These are phyloP conservation scores for Abelmoschus esculentus DNA, from an alignment of 345 rosid species.

Conservation along the genomic window DNA sequence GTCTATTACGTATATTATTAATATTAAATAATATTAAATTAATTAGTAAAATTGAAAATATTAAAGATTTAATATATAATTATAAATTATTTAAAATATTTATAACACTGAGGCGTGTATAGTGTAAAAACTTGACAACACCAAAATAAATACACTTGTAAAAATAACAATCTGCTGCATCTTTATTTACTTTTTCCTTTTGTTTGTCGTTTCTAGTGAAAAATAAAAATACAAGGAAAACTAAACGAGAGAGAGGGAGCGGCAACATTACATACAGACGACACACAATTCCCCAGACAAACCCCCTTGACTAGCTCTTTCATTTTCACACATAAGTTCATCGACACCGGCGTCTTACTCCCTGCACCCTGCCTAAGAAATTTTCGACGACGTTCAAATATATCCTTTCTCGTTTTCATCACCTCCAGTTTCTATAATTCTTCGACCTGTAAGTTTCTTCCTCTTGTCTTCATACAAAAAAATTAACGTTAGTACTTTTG, in stretches of 20 bases:
- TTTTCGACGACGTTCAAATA: neutral
- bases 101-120: too few relatives aligned
- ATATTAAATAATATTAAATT: too few relatives aligned
- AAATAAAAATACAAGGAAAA: neutral
- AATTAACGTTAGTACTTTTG: neutral
- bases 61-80: too few relatives aligned
- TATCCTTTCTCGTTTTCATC: slow-evolving; percentile 9
- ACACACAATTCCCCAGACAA: slow-evolving; percentile 57
- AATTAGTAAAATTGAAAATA: too few relatives aligned
- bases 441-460: neutral
- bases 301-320: neutral
- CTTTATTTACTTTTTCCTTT: too few relatives aligned
- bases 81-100: too few relatives aligned
- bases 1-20: too few relatives aligned
- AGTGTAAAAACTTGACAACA: too few relatives aligned
- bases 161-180: too few relatives aligned
- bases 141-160: too few relatives aligned
- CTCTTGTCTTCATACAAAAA: neutral
- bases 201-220: neutral
- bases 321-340: neutral
- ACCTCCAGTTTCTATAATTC: neutral
- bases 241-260: neutral
- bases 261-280: slow-evolving; percentile 21
- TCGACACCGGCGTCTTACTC: neutral
- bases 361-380: neutral